Percentiles rank a stretch among this genome's conserved stretches.
Conservation (phyloP, 2,329 filamentous ascomycete species). For the Botrytis squamosa region DNA sequence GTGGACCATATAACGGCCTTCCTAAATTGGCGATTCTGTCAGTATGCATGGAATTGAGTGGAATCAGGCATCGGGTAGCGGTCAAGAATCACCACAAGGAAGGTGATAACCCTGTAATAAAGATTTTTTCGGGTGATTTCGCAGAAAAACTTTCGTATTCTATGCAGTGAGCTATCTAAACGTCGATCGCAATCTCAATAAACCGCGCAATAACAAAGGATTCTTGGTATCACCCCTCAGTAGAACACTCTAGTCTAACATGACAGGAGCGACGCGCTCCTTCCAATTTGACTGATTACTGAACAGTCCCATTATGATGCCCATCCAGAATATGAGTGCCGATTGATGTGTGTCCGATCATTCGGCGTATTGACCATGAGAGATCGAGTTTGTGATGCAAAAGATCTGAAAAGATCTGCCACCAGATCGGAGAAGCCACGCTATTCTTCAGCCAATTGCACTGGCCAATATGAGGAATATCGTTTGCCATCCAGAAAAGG, state of each 20-base stretch:
- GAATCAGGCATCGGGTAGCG: slow-evolving; percentile 2
- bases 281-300: slow-evolving; percentile 6
- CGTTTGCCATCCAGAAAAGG: not conserved
- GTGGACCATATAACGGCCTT: slow-evolving; percentile 8
- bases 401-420: not conserved
- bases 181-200: slow-evolving; percentile 5
- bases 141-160: slow-evolving; percentile 11
- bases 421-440: not conserved
- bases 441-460: not conserved
- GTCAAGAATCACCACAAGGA: not conserved
- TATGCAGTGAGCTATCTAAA: slow-evolving; percentile 9
- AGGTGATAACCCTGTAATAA: not conserved
- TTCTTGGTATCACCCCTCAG: not conserved
- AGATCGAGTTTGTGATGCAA: slow-evolving; percentile 5
- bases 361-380: not conserved
- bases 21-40: not conserved
- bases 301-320: not conserved
- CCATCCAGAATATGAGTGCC: not conserved
- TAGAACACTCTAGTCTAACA: not conserved
- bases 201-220: not conserved
- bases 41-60: not conserved
- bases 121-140: not conserved
- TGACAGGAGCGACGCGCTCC: not conserved
- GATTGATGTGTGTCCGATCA: not conserved
- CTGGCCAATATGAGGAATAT: not conserved